Conservation (phyloP, 2,329 filamentous ascomycete genomes). For the Fusarium sp. region DNA sequence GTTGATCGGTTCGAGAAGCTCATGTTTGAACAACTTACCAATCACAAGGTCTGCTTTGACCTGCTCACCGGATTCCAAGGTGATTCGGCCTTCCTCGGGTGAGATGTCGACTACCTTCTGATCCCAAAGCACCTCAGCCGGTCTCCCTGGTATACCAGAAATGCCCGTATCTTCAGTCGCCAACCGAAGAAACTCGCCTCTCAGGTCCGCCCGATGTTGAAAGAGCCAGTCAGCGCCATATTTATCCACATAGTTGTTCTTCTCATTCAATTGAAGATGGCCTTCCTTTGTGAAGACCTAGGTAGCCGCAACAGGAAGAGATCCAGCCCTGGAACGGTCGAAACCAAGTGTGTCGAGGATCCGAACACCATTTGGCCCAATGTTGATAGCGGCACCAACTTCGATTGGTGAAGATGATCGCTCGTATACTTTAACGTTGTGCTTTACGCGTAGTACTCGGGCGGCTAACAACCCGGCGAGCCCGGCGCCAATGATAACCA, state of each 20-base stretch:
- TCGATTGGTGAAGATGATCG: background rate
- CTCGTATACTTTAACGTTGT: background rate
- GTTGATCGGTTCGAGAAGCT: background rate
- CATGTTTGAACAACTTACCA: background rate
- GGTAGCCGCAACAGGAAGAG: background rate
- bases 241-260: background rate
- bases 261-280: background rate
- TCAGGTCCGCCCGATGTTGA: background rate
- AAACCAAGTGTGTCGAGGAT: background rate
- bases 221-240: background rate
- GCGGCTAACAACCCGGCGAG: background rate
- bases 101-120: background rate
- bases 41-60: background rate
- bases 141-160: background rate
- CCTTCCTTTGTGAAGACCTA: background rate
- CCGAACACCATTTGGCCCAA: background rate
- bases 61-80: background rate
- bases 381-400: background rate
- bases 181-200: background rate
- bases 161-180: background rate
- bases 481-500: background rate
- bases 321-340: background rate
- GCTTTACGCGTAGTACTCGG: background rate
- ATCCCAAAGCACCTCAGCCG: background rate
- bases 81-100: background rate